Conservation (phyloP, 106 monocot genomes). For the Dendrobium catenatum region DNA sequence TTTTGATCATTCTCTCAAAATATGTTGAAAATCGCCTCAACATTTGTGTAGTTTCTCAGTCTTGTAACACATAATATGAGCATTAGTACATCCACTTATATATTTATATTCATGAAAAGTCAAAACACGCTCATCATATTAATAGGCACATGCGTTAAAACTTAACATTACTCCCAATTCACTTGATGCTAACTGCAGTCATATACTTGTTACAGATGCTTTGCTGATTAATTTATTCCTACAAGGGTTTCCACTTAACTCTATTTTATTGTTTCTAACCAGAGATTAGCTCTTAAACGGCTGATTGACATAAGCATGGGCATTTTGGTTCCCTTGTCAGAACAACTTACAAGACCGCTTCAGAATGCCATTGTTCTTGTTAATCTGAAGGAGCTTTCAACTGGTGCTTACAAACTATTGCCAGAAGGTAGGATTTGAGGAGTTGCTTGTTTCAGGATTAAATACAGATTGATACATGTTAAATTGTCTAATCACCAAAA, state of each 20-base stretch:
- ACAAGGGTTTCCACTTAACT: not conserved
- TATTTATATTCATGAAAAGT: not conserved
- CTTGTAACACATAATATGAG: not conserved
- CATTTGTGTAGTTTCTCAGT: not conserved
- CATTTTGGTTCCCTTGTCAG: slow-evolving; percentile 78
- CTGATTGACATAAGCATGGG: slow-evolving; percentile 97
- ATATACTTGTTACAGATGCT: not conserved
- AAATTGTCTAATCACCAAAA: not conserved
- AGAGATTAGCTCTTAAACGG: slow-evolving; percentile 96
- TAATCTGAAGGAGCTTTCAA: slow-evolving; percentile 77
- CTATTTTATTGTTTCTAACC: slow-evolving; percentile 14
- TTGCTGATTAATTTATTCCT: slow-evolving; percentile 3
- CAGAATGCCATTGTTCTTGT: slow-evolving; percentile 90
- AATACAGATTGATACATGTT: not conserved
- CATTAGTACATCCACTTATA: too few relatives aligned
- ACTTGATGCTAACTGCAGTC: not conserved
- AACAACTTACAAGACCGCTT: slow-evolving; percentile 92
- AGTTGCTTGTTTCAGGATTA: not conserved
- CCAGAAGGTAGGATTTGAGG: slow-evolving; percentile 55
- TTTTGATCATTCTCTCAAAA: not conserved
- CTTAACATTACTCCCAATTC: not conserved
- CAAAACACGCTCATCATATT: not conserved
- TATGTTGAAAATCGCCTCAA: not conserved
- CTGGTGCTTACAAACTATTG: slow-evolving; percentile 84
- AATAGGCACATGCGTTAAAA: not conserved